Evolutionary conservation across 1,284 basidiomycete species (phyloP).

Genomic region (Ustilago tritici): DNA sequence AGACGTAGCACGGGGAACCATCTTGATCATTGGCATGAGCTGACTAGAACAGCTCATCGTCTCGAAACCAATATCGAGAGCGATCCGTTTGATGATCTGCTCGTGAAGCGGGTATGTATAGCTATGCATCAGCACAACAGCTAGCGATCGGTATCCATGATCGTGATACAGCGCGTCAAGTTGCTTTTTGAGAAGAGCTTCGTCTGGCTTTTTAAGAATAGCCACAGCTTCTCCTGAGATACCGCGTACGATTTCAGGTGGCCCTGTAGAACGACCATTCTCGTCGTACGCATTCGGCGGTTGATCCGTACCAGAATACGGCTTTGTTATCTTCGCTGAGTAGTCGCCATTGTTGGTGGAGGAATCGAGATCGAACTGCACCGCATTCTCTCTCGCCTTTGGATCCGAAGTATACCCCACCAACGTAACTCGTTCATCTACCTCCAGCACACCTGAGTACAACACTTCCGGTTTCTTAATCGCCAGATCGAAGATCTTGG

Average conservation of each 20-base stretch:
- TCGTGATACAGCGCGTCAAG: slow-evolving; percentile 77
- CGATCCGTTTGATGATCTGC: slow-evolving; percentile 78
- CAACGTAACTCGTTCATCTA: slow-evolving; percentile 93
- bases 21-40: slow-evolving; percentile 88
- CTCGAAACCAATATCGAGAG: slow-evolving; percentile 82
- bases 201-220: slow-evolving; percentile 79
- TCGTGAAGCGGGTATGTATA: slow-evolving; percentile 91
- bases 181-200: slow-evolving; percentile 71
- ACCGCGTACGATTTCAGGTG: slow-evolving; percentile 80
- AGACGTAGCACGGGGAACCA: slow-evolving; percentile 91
- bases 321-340: slow-evolving; percentile 26
- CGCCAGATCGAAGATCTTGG: slow-evolving; percentile 74
- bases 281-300: slow-evolving; percentile 80
- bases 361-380: slow-evolving; percentile 55
- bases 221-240: slow-evolving; percentile 91
- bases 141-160: slow-evolving; percentile 83
- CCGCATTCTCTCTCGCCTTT: slow-evolving; percentile 76
- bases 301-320: slow-evolving; percentile 61
- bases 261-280: slow-evolving; percentile 76
- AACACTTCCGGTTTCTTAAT: slow-evolving; percentile 78
- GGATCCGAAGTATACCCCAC: slow-evolving; percentile 94
- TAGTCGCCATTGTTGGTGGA: slow-evolving; percentile 2
- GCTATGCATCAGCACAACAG: slow-evolving; percentile 89
- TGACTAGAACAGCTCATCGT: slow-evolving; percentile 90
- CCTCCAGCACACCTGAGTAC: slow-evolving; percentile 83